Evolutionary conservation across 768 basidiomycete genomes (phyloP).

Genomic region (Boletellus emodensis): DNA sequence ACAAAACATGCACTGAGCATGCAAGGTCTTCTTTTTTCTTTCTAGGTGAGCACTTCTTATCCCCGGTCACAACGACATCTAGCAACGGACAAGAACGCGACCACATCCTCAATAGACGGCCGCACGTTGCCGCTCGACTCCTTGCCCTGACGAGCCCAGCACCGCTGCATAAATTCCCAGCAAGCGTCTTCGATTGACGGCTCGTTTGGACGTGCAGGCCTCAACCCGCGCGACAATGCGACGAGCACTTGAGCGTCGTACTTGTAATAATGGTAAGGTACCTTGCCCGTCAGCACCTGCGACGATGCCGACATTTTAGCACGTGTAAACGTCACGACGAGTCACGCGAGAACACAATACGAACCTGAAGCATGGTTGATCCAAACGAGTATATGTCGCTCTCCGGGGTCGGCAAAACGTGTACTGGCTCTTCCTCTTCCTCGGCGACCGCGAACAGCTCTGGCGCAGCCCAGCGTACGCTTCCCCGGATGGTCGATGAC

Average conservation of each 20-base stretch:
- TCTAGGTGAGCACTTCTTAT: too few species aligned
- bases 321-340: neutral
- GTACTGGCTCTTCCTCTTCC: slow-evolving; percentile 16
- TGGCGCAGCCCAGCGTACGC: slow-evolving; percentile 46
- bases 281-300: slow-evolving; percentile 27
- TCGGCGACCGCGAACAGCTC: slow-evolving; percentile 34
- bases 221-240: slow-evolving; percentile 12
- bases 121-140: neutral
- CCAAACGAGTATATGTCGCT: slow-evolving; percentile 45
- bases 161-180: slow-evolving; percentile 21
- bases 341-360: neutral
- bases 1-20: too few species aligned
- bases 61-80: neutral
- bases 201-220: slow-evolving; percentile 6
- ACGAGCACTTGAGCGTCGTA: slow-evolving; percentile 23
- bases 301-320: neutral
- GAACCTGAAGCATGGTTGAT: slow-evolving; percentile 30
- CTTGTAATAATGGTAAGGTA: slow-evolving; percentile 23
- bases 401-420: slow-evolving; percentile 6
- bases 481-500: slow-evolving; percentile 38
- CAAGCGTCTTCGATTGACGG: slow-evolving; percentile 2
- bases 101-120: slow-evolving; percentile 15
- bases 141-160: slow-evolving; percentile 16
- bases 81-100: slow-evolving; percentile 17
- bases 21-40: too few species aligned